Evolutionary conservation across 192 early-diverging fungal species (phyloP).

Genomic region (Backusella liffmaniae): DNA sequence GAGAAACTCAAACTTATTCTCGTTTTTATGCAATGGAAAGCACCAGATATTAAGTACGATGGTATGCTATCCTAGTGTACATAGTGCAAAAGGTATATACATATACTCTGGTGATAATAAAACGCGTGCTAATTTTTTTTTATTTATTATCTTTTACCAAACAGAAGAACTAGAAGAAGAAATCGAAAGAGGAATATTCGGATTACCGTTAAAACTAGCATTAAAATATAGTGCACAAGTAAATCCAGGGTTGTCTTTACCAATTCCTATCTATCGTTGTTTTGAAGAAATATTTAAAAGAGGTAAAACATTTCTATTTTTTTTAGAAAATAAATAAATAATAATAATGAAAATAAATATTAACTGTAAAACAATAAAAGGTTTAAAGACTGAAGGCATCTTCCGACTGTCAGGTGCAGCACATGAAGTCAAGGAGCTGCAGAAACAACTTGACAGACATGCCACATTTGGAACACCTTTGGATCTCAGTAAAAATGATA

Average conservation of each 20-base stretch:
- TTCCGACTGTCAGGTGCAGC: constrained; percentile 38
- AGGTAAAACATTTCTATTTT: background rate
- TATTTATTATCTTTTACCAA: background rate
- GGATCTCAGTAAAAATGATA: constrained; percentile 27
- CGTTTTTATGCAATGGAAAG: constrained; percentile 19
- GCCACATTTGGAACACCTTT: constrained; percentile 25
- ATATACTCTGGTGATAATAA: background rate
- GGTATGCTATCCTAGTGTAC: background rate
- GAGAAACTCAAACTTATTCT: constrained; percentile 13
- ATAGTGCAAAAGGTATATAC: background rate
- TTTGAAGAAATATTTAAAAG: constrained; percentile 32
- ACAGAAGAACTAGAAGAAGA: background rate
- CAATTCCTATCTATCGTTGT: constrained; percentile 22
- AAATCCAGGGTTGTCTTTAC: constrained; percentile 13
- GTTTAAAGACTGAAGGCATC: constrained; percentile 27
- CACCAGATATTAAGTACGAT: constrained; percentile 15
- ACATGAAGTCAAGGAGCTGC: constrained; percentile 21
- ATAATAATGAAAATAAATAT: background rate
- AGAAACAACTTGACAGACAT: constrained; percentile 20
- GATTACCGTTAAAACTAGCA: constrained; percentile 23
- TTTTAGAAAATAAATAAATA: background rate
- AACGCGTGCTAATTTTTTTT: background rate
- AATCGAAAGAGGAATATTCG: constrained; percentile 19
- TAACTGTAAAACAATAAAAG: constrained; percentile 3
- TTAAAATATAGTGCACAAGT: constrained; percentile 16